These are phyloP conservation scores for Leptodermis oblonga DNA, from an alignment of 257 asterid genomes.

Conservation along the genomic window DNA sequence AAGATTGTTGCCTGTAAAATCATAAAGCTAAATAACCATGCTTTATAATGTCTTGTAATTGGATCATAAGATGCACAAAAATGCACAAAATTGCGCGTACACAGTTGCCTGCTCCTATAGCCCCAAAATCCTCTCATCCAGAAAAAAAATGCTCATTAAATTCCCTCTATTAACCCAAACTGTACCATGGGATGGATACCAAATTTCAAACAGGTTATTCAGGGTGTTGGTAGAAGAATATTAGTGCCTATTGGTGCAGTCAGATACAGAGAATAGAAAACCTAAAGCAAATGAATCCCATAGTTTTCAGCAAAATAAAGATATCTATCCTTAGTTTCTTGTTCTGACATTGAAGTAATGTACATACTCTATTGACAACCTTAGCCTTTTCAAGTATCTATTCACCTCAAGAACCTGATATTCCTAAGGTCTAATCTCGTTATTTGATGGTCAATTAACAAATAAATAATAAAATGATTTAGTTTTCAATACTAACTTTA, in stretches of 20 bases:
- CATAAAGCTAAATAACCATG: neutral
- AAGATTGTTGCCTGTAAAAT: neutral
- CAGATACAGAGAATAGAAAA: neutral
- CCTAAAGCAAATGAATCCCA: neutral
- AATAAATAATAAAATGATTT: neutral
- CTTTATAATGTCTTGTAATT: neutral
- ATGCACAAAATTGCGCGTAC: neutral
- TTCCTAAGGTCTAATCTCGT: neutral
- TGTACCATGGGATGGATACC: neutral
- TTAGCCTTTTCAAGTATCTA: neutral
- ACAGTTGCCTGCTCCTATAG: slow-evolving; percentile 2
- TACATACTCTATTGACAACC: neutral
- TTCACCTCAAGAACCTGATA: neutral
- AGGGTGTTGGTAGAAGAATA: neutral
- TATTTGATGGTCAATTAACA: too few species aligned
- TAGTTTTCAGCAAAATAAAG: neutral
- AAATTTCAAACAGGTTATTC: neutral
- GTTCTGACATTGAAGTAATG: neutral
- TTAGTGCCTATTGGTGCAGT: neutral
- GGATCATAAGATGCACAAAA: neutral
- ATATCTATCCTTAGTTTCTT: neutral
- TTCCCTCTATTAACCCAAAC: neutral
- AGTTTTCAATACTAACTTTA: neutral
- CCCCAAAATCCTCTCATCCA: neutral
- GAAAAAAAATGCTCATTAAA: neutral